phyloP scores from a whole-genome alignment of 176 grass and related monocot genomes.

The Musa schizocarpa region DNA sequence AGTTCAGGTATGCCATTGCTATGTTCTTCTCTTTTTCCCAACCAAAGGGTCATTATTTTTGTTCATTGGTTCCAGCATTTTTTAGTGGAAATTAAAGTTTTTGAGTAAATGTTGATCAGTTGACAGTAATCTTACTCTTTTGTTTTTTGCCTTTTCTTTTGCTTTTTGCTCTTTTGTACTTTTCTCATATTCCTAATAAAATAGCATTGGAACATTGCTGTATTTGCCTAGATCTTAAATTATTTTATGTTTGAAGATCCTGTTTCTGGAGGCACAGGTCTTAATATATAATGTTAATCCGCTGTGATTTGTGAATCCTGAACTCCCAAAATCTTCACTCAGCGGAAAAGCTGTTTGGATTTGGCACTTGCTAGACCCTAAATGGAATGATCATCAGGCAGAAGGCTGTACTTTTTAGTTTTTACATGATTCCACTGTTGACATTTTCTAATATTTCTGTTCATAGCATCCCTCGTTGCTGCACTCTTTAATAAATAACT shows the following conservation, averaged over 20 bases:
- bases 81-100: neutral
- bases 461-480: no score
- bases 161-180: neutral
- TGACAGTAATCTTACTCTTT: neutral
- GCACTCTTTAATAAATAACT: conserved; percentile 7
- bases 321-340: neutral
- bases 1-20: conserved; percentile 61
- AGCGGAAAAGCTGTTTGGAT: no score
- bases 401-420: no score
- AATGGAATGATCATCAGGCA: conserved; percentile 6
- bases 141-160: neutral
- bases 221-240: neutral
- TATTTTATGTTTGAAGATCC: no score
- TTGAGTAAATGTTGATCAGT: neutral
- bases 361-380: neutral
- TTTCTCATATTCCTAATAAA: neutral
- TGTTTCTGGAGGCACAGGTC: neutral
- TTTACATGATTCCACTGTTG: no score
- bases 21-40: conserved; percentile 18
- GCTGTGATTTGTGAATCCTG: neutral
- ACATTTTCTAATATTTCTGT: no score
- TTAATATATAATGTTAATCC: neutral
- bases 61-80: conserved; percentile 11
- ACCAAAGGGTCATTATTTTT: conserved; percentile 3
- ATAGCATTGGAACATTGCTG: neutral